Evolutionary conservation across 495 filamentous ascomycete genomes (phyloP).

Genomic region (Astrothelium subdiscretum): DNA sequence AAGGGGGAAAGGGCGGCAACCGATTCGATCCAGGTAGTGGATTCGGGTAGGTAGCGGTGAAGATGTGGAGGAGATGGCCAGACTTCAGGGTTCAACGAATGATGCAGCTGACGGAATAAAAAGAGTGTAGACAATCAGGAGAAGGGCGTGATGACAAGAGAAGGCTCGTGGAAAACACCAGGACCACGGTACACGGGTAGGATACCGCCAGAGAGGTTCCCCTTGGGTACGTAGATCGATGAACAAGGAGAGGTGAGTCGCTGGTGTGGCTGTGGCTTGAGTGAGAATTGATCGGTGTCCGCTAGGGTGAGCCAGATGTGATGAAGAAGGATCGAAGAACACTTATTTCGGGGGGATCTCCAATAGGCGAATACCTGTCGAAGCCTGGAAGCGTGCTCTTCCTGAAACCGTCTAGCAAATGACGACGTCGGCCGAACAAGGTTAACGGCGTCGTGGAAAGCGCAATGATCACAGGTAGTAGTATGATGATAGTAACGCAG

Average conservation of each 20-base stretch:
- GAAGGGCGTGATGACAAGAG: neutral
- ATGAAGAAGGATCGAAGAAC: conserved; percentile 2
- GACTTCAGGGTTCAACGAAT: conserved; percentile 3
- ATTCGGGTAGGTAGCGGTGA: neutral
- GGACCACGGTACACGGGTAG: neutral
- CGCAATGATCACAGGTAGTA: neutral
- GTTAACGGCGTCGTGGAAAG: neutral
- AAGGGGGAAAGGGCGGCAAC: neutral
- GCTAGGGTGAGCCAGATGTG: neutral
- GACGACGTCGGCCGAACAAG: neutral
- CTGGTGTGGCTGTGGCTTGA: neutral
- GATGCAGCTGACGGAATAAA: conserved; percentile 2
- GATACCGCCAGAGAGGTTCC: neutral
- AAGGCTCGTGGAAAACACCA: neutral
- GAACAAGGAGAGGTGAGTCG: neutral
- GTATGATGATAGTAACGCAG: neutral
- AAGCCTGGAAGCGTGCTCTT: neutral
- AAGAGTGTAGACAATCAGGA: conserved; percentile 3
- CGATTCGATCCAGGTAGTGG: neutral
- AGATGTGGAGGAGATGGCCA: neutral
- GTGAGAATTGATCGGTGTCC: neutral
- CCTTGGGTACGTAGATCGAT: neutral
- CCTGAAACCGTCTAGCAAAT: neutral
- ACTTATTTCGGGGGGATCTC: neutral
- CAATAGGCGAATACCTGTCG: neutral